Conservation (phyloP, 495 filamentous ascomycete genomes). For the Xylaria sp. region DNA sequence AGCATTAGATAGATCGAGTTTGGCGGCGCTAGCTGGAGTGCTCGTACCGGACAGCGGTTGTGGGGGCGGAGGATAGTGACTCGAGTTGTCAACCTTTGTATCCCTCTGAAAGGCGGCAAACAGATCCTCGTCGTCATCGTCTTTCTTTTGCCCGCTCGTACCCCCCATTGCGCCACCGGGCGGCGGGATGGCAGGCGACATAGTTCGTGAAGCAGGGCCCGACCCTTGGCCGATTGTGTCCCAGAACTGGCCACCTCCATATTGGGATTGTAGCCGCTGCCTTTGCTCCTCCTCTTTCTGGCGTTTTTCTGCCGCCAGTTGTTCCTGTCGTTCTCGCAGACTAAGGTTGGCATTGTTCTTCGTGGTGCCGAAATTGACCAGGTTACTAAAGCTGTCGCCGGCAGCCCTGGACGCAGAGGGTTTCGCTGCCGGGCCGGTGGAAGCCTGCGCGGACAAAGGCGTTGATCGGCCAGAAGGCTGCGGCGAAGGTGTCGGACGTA, state of each 20-base stretch:
- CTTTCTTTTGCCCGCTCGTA: slow-evolving; percentile 42
- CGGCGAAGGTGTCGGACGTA: slow-evolving; percentile 67
- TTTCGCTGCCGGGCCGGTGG: slow-evolving; percentile 55
- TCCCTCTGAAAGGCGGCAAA: slow-evolving; percentile 66
- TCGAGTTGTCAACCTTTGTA: slow-evolving; percentile 66
- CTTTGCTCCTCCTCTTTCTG: slow-evolving; percentile 76
- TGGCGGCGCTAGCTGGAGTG: slow-evolving; percentile 34
- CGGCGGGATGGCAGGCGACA: slow-evolving; percentile 35
- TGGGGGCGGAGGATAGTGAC: slow-evolving; percentile 63
- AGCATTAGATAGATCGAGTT: slow-evolving; percentile 39
- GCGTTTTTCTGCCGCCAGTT: slow-evolving; percentile 76
- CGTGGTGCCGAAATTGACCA: slow-evolving; percentile 77
- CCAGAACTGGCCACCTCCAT: slow-evolving; percentile 76
- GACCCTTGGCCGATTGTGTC: slow-evolving; percentile 61
- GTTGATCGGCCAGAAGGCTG: slow-evolving; percentile 71
- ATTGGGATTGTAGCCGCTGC: slow-evolving; percentile 73
- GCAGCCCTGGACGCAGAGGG: slow-evolving; percentile 67
- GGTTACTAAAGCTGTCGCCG: slow-evolving; percentile 86
- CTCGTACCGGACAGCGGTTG: slow-evolving; percentile 35
- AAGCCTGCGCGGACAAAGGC: slow-evolving; percentile 64
- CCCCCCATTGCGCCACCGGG: slow-evolving; percentile 33
- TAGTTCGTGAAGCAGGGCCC: slow-evolving; percentile 47
- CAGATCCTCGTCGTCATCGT: slow-evolving; percentile 60
- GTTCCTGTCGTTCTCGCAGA: slow-evolving; percentile 84
- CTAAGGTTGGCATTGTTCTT: slow-evolving; percentile 74